Evolutionary conservation across 2,329 filamentous ascomycete genomes (phyloP).

Genomic region (Fusarium lateritium): DNA sequence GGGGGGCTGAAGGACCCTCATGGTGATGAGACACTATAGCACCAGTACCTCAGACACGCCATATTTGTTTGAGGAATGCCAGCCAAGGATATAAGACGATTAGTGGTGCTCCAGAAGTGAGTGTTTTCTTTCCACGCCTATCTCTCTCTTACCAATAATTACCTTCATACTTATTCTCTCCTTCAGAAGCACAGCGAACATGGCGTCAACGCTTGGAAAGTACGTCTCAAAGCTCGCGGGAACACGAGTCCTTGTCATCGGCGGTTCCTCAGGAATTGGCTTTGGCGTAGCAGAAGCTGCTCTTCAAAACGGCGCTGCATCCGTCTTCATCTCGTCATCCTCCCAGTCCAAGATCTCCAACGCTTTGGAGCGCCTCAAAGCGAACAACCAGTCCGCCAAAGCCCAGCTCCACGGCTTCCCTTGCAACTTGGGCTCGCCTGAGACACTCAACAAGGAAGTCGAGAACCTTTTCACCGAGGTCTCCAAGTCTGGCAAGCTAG

Average conservation of each 20-base stretch:
- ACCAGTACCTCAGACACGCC: constrained; percentile 20
- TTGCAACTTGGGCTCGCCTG: constrained; percentile 30
- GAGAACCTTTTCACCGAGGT: constrained; percentile 36
- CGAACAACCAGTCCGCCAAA: constrained; percentile 30
- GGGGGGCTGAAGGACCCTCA: neutral
- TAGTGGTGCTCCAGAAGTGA: neutral
- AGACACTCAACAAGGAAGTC: constrained; percentile 27
- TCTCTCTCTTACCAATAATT: neutral
- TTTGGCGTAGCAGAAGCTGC: constrained; percentile 43
- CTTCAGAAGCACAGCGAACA: neutral
- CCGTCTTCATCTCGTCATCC: constrained; percentile 38
- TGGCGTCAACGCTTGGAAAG: constrained; percentile 31
- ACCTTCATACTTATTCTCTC: neutral
- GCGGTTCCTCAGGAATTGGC: constrained; percentile 42
- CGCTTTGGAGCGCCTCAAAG: constrained; percentile 32
- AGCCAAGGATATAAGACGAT: constrained; percentile 22
- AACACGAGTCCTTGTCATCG: constrained; percentile 44
- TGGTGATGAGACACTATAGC: neutral
- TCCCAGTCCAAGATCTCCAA: constrained; percentile 24
- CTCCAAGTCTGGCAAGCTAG: constrained; percentile 31
- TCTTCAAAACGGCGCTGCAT: constrained; percentile 30
- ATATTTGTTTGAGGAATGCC: constrained; percentile 17
- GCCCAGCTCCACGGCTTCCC: constrained; percentile 35
- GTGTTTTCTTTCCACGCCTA: neutral
- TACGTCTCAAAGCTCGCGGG: constrained; percentile 43